Evolutionary conservation across 192 early-diverging fungal genomes (phyloP).

Genomic region (Diversispora epigaea): DNA sequence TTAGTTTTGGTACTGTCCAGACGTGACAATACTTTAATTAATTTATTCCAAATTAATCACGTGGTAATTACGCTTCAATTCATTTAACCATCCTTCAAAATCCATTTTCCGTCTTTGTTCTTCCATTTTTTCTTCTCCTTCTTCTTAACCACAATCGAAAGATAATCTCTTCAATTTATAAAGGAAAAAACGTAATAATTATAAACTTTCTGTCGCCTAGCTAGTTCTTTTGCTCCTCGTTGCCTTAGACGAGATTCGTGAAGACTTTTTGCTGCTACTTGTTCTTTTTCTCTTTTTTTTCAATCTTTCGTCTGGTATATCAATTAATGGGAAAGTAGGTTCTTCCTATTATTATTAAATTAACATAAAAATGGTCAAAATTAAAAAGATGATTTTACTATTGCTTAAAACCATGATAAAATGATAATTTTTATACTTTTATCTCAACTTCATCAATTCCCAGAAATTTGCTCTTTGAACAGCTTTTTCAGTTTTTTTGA

Average conservation of each 20-base stretch:
- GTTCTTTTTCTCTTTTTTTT: constrained; percentile 83
- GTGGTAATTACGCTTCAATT: constrained; percentile 62
- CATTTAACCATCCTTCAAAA: constrained; percentile 71
- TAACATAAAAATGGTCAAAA: background rate
- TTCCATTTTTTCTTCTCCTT: constrained; percentile 64
- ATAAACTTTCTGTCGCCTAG: constrained; percentile 50
- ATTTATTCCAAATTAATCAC: constrained; percentile 21
- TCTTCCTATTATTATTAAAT: constrained; percentile 45
- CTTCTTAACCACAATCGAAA: constrained; percentile 42
- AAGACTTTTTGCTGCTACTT: constrained; percentile 71
- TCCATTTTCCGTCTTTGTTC: constrained; percentile 68
- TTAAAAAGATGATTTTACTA: background rate
- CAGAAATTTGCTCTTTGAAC: constrained; percentile 75
- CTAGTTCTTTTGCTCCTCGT: constrained; percentile 72
- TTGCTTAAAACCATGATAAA: background rate
- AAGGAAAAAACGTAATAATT: background rate
- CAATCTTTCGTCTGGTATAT: constrained; percentile 81
- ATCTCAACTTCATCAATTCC: constrained; percentile 79
- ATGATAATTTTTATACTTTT: constrained; percentile 40
- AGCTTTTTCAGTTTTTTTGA: constrained; percentile 60
- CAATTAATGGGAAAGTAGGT: constrained; percentile 72
- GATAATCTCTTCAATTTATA: background rate
- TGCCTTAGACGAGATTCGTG: constrained; percentile 65
- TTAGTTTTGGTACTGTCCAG: too few species aligned
- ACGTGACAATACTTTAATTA: too few species aligned